Evolutionary conservation across 257 asterid genomes (phyloP), one percentile per base, ranked within the genome.

Genomic region (Leonotis leonurus): DNA sequence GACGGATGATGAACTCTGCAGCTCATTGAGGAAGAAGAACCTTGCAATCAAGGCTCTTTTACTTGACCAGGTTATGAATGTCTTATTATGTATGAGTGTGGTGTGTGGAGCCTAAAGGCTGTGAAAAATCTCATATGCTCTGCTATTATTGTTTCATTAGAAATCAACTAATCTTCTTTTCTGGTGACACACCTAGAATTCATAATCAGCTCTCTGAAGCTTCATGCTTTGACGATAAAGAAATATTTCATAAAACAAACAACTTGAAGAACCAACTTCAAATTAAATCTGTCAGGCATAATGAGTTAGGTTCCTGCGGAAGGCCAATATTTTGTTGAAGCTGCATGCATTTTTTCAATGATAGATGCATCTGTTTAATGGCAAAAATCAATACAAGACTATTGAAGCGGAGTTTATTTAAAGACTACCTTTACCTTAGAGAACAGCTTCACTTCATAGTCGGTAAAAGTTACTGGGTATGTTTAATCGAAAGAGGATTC

Each of bases 31-130:
- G 73, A 93, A 87, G 78, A 93, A 89, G 89, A 93, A 87, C 70
- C 82, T 74, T 67, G 97, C 95, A 59, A 82, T 93, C 68, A 93
- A 93, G 87, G 92, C 97, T 60, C 93, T 93, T 75, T 78, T 93
- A 68, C 97, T 93, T 79, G 99, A 93, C 83, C 99, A 89, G 99
- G 99, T 93, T 64, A 53, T 71, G 41, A 62, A 30, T 52, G 27
- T 63, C 37, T 67, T 59, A 70, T 54, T 39, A 14, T 56, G 65
- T 36, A 26, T 30, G 14, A 60, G 41, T 35, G 9, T 44, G 50
- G 17, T 20, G 21, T 43, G 44, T 40, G 48, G 41, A n/a, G n/a
- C n/a, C n/a, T n/a, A 24, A 60, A 71, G 39, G 50, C 51, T 56
- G 13, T 56, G 0, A 21, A n/a, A 36, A 22, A 22, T 21, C 56